These are phyloP conservation scores for Hypoxylon fuscum DNA, from an alignment of 495 filamentous ascomycete genomes.

Conservation along the genomic window DNA sequence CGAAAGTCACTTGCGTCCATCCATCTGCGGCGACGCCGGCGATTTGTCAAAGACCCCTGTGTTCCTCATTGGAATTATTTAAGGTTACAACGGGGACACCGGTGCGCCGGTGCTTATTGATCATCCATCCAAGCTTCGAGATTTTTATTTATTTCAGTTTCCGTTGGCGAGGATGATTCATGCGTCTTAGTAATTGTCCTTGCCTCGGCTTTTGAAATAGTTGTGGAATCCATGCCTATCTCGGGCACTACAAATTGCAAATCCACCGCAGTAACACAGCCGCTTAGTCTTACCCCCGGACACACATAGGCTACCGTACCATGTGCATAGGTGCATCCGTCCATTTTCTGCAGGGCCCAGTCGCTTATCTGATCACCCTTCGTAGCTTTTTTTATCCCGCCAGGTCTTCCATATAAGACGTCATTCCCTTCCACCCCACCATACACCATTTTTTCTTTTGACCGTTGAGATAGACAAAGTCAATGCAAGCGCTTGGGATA, in stretches of 20 bases:
- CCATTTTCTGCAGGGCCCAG: too few species aligned
- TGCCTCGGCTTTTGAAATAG: too few species aligned
- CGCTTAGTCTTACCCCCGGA: not conserved
- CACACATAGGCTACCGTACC: too few species aligned
- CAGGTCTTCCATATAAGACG: constrained; percentile 31
- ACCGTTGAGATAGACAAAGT: constrained; percentile 11
- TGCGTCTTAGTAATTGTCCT: constrained; percentile 24
- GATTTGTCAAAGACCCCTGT: constrained; percentile 25
- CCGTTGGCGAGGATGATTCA: not conserved
- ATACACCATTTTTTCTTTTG: constrained; percentile 4
- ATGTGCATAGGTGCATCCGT: too few species aligned
- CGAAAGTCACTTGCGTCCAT: too few species aligned
- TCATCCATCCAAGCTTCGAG: constrained; percentile 9
- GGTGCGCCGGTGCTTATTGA: constrained; percentile 26
- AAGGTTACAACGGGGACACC: constrained; percentile 5
- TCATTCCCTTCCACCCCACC: constrained; percentile 37
- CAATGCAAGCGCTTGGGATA: constrained; percentile 41
- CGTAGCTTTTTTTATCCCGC: constrained; percentile 22
- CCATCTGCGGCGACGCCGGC: not conserved
- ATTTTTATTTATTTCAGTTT: constrained; percentile 6
- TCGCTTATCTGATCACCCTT: not conserved
- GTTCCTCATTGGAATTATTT: not conserved
- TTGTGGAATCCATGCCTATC: too few species aligned
- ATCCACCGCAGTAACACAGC: constrained; percentile 6
- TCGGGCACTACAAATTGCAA: constrained; percentile 11